Conservation (phyloP, 768 basidiomycete species). For the Leccinum uliginosum region DNA sequence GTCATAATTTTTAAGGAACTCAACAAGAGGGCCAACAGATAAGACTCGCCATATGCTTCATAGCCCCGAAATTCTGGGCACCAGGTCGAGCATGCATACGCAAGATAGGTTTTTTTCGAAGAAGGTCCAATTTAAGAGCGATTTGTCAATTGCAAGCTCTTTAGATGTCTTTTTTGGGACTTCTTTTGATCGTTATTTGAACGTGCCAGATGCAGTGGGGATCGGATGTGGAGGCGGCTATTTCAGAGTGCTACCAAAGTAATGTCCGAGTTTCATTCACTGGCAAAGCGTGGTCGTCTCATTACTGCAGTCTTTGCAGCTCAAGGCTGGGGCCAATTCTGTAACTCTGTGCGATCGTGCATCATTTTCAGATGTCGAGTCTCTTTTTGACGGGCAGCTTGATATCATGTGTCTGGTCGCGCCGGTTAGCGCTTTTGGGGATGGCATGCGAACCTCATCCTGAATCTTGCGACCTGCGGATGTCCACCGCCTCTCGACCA, state of each 20-base stretch:
- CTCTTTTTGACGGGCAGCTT: neutral
- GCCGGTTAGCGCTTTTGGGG: conserved; percentile 62
- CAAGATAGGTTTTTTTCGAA: neutral
- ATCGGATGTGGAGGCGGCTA: conserved; percentile 87
- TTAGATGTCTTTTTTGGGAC: neutral
- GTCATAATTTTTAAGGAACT: neutral
- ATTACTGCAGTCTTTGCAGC: conserved; percentile 84
- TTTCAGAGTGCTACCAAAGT: conserved; percentile 75
- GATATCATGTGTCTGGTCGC: conserved; percentile 62
- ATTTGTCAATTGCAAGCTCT: conserved; percentile 53
- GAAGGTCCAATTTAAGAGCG: conserved; percentile 38
- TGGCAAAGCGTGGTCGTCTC: conserved; percentile 77
- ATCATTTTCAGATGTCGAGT: neutral
- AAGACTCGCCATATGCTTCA: neutral
- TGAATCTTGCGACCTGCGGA: neutral
- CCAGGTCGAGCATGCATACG: neutral
- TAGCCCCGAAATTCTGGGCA: neutral
- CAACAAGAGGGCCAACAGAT: neutral
- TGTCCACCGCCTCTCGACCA: neutral
- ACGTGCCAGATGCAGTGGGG: conserved; percentile 47
- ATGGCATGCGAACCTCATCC: conserved; percentile 23
- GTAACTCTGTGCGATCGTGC: conserved; percentile 58
- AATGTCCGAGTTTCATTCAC: conserved; percentile 80
- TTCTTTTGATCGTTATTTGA: neutral
- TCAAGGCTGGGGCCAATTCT: conserved; percentile 86